These are phyloP conservation scores for Podospora australis DNA, from an alignment of 495 filamentous ascomycete genomes.

Conservation along the genomic window DNA sequence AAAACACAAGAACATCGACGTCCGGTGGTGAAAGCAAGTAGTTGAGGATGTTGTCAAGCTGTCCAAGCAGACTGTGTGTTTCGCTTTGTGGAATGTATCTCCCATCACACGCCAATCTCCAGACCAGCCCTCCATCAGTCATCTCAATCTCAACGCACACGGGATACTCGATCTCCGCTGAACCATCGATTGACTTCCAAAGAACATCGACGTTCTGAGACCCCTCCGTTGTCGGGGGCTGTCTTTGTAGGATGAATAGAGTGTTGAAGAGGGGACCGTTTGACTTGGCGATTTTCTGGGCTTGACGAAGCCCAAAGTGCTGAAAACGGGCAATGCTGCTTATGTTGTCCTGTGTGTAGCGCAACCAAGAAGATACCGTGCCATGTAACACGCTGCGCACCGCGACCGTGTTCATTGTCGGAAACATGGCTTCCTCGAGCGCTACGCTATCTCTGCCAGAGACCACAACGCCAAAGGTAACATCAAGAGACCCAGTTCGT, in stretches of 20 bases:
- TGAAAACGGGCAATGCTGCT: constrained; percentile 49
- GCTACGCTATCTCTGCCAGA: constrained; percentile 59
- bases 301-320: constrained; percentile 59
- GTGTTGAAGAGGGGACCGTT: constrained; percentile 53
- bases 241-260: constrained; percentile 62
- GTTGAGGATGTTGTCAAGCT: constrained; percentile 49
- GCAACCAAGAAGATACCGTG: constrained; percentile 50
- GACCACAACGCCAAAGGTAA: constrained; percentile 64
- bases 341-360: constrained; percentile 57
- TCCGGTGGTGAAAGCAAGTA: constrained; percentile 42
- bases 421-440: constrained; percentile 58
- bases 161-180: constrained; percentile 65
- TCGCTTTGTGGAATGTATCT: constrained; percentile 37
- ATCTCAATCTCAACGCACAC: constrained; percentile 75
- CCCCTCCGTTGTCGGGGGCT: background rate
- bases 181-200: constrained; percentile 52
- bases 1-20: constrained; percentile 47
- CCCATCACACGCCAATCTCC: constrained; percentile 64
- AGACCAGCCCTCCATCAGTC: constrained; percentile 46
- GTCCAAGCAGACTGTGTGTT: constrained; percentile 40
- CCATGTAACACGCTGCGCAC: constrained; percentile 61
- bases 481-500: constrained; percentile 50
- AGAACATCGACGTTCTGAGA: background rate
- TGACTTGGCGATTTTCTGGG: constrained; percentile 38
- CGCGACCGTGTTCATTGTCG: constrained; percentile 71